phyloP scores from a whole-genome alignment of 805 yeast genomes.

The Monosporozyma yasuniensis region DNA sequence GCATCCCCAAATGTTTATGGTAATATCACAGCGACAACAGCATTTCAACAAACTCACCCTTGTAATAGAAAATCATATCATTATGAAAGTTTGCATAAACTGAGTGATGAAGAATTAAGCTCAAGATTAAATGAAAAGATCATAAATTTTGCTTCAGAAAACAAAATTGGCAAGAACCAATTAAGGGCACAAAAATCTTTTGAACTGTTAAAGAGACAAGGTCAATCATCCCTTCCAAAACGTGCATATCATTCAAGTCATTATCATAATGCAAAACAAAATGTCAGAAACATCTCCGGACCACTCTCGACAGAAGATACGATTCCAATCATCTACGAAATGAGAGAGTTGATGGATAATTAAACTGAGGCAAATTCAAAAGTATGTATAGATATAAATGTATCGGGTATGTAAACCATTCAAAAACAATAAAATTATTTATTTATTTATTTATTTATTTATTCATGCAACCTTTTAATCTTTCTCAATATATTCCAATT shows the following conservation, averaged over 20 bases:
- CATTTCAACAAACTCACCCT: not conserved
- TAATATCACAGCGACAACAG: not conserved
- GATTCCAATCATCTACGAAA: conserved; percentile 26
- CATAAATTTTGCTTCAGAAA: conserved; percentile 23
- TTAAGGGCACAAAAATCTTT: conserved; percentile 27
- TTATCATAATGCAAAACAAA: not conserved
- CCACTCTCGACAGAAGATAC: conserved; percentile 18
- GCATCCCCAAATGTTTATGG: not conserved
- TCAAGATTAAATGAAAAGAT: conserved; percentile 23
- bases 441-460: not conserved
- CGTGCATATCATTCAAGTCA: not conserved
- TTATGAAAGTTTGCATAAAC: conserved; percentile 3
- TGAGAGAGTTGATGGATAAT: conserved; percentile 16
- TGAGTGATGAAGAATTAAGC: conserved; percentile 24
- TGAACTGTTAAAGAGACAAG: conserved; percentile 16
- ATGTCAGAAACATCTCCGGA: not conserved
- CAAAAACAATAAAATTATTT: not conserved
- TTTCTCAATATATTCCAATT: not conserved
- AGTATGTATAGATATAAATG: too few species aligned
- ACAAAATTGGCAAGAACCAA: conserved; percentile 21
- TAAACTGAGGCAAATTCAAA: too few species aligned
- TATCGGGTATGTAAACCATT: too few species aligned
- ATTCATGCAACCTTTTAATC: not conserved
- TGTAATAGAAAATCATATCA: not conserved
- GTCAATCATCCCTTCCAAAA: not conserved